Percentiles rank a stretch among this genome's conserved stretches.
phyloP scores from a whole-genome alignment of 306 rosid species.

The Medicago ruthenica region DNA sequence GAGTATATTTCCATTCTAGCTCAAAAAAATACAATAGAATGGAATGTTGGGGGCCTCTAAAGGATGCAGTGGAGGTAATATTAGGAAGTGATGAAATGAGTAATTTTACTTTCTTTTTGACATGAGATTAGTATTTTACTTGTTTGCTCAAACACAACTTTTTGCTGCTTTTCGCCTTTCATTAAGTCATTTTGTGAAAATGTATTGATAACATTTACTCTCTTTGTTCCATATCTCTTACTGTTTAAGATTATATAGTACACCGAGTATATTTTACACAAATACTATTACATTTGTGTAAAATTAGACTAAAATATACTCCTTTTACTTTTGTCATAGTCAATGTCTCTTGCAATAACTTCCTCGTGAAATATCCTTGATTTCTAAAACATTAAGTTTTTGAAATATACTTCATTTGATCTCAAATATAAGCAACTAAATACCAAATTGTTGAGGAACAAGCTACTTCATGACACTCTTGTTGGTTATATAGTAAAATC shows the following conservation, averaged over 20 bases:
- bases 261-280: no score
- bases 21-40: slow-evolving; percentile 71
- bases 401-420: background rate
- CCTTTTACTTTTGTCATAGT: background rate
- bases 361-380: background rate
- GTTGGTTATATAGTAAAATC: no score
- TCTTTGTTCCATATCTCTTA: no score
- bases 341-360: background rate
- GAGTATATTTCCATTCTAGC: slow-evolving; percentile 91
- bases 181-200: no score
- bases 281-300: no score
- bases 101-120: background rate
- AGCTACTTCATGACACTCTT: no score
- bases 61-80: slow-evolving; percentile 78
- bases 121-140: background rate
- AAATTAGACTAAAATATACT: background rate
- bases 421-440: background rate
- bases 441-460: background rate
- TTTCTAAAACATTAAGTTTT: background rate
- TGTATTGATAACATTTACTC: no score
- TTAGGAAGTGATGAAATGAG: background rate
- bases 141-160: background rate
- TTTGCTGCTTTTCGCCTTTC: no score
- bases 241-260: no score
- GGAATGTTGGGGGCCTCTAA: slow-evolving; percentile 96